Evolutionary conservation across 768 basidiomycete species (phyloP), one percentile per base, ranked within the genome.

Genomic region (Tylopilus subfusipes): DNA sequence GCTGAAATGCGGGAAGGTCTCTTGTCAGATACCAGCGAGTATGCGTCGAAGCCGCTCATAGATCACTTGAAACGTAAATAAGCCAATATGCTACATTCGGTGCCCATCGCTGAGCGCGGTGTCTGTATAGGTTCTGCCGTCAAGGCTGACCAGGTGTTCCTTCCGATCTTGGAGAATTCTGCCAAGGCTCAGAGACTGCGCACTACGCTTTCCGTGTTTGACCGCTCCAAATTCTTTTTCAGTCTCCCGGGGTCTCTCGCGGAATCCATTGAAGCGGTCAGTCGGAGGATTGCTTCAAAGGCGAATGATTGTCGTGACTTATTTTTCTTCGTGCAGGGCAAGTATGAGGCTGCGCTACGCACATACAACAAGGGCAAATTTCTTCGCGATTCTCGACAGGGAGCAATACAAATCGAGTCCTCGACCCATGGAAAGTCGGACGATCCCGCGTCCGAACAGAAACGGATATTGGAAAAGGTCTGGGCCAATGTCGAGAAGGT

Each of bases 311-410:
- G 53, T 31, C n/a, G n/a, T 56, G 50, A 48, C 51, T 11, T 25
- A 36, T 27, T 42, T 29, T 49, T 21, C 5, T 36, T 36, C n/a
- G n/a, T 25, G 1, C 62, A 97, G 93, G 93, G 93, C 14, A 89
- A 90, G 50, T 98, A 95, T 68, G 97, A 98, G 54, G 83, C 87
- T 31, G 96, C 95, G 0, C 76, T 99, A 65, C 83, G 93, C 19
- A 94, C 97, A 61, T 99, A 98, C 76, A 96, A 96, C 74, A 98
- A 97, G 70, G 97, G 96, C 21, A 92, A 93, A 59, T 86, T 89
- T 70, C 76, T 98, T 27, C 79, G 96, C 42, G 90, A 94, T 64
- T 87, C 90, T 10, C 83, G 92, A n/a, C 91, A 94, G 0, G 88
- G 86, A 0, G 93, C 93, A 65, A 75, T 92, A 2, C 88, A 93